Conservation (phyloP, 495 filamentous ascomycete genomes). For the Penicillium cinerascens region DNA sequence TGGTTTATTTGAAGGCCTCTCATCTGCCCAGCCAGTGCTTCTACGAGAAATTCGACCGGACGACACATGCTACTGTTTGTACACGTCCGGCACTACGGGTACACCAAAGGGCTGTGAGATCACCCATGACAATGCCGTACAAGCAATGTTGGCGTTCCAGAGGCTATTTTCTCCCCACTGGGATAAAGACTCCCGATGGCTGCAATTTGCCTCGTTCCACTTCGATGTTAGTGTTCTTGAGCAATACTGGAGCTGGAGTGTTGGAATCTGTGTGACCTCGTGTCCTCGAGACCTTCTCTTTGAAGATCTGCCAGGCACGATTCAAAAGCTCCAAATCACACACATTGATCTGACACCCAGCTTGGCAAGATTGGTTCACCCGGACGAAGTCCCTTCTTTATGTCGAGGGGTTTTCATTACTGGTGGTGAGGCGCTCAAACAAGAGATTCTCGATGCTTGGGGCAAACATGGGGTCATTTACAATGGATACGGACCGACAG, state of each 20-base stretch:
- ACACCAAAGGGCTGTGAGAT: slow-evolving; percentile 96
- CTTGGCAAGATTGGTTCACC: slow-evolving; percentile 42
- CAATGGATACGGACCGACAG: slow-evolving; percentile 74
- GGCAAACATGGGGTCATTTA: slow-evolving; percentile 37
- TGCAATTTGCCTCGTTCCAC: slow-evolving; percentile 86
- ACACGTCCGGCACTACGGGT: slow-evolving; percentile 94
- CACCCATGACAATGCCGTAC: slow-evolving; percentile 38
- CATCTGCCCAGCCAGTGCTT: slow-evolving; percentile 15
- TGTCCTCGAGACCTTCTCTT: slow-evolving; percentile 75
- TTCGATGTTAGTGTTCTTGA: slow-evolving; percentile 87
- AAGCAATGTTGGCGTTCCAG: slow-evolving; percentile 43
- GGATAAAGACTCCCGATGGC: slow-evolving; percentile 65
- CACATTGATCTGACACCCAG: slow-evolving; percentile 68
- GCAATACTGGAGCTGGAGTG: slow-evolving; percentile 86
- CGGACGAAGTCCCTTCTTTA: slow-evolving; percentile 31
- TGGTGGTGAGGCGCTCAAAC: slow-evolving; percentile 45
- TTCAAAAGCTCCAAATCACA: slow-evolving; percentile 69
- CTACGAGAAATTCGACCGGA: slow-evolving; percentile 51
- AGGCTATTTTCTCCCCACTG: slow-evolving; percentile 40
- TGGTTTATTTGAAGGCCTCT: slow-evolving; percentile 20
- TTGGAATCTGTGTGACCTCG: slow-evolving; percentile 74
- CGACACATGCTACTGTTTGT: slow-evolving; percentile 91
- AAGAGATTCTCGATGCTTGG: slow-evolving; percentile 46
- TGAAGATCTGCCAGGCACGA: slow-evolving; percentile 67
- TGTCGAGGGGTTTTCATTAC: slow-evolving; percentile 36